Evolutionary conservation across 805 yeast genomes (phyloP), one percentile per base, ranked within the genome.

Genomic region (Metschnikowia lunata): DNA sequence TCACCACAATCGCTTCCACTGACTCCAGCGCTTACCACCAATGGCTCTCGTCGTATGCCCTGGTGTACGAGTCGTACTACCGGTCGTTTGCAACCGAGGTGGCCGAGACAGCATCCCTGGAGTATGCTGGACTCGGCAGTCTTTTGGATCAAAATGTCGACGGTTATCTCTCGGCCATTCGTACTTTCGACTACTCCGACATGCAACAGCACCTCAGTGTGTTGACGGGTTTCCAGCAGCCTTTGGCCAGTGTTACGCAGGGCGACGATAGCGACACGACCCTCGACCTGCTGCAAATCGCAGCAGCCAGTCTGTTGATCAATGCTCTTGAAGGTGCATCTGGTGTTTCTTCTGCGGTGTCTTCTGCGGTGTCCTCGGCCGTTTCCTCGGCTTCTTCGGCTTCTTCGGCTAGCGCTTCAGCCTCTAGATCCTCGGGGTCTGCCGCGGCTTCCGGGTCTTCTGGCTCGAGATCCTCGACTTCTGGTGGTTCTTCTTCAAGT

Each of bases 31-130:
- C 48, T 2, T 41, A 35, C 28, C 6, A n/a, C 14, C 23, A 31
- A 23, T 43, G 44, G 48, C 36, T 46, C 28, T 13, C 26, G 15
- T 18, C 26, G 6, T 42, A 40, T 15, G 43, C 43, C 26, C 34
- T 13, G 29, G 38, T 34, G 28, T 37, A 37, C 7, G 38, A 34
- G 8, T 34, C 30, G 8, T 34, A 40, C 34, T 40, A 34, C 29
- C 28, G 26, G 14, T 39, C 42, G 7, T n/a, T 39, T 4, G 23
- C 23, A 18, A 18, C 23, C 3, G 23, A 18, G 23, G 23, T 18
- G 23, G 23, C 23, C 23, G 23, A 18, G 23, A 18, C 23, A 18
- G 23, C 23, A 3, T 18, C 23, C 23, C 23, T 18, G 23, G 23
- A 18, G 5, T 18, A 3, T 5, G 3, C 23, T 5, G 23, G 23